A percentile compares a stretch with the other conserved stretches of the same genome.
Conservation (phyloP, 139 green algal genomes). For the Ulvella scutata region DNA sequence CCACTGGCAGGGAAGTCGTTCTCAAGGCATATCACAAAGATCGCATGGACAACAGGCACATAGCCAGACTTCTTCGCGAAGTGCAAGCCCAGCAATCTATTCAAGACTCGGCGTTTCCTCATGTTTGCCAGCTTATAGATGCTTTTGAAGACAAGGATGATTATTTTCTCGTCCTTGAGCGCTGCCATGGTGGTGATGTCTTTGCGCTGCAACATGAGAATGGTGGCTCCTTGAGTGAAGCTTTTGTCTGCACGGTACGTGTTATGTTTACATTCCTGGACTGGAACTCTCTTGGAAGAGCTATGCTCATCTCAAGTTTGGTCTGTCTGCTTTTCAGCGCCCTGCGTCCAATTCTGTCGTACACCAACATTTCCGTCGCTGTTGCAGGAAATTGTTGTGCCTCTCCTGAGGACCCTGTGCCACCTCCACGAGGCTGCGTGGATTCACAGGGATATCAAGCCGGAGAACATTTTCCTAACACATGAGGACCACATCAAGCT, state of each 20-base stretch:
- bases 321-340: neutral
- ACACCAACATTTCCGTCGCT: neutral
- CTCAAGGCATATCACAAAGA: conserved; percentile 63
- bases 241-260: neutral
- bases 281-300: neutral
- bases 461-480: conserved; percentile 79
- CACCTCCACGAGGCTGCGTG: conserved; percentile 37
- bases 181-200: conserved; percentile 60
- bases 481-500: conserved; percentile 27
- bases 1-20: conserved; percentile 33
- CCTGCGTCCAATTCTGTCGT: no score
- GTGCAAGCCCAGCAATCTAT: neutral
- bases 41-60: conserved; percentile 35
- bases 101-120: neutral
- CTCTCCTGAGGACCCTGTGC: conserved; percentile 56
- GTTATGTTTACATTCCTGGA: no score
- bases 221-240: neutral
- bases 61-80: neutral
- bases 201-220: conserved; percentile 21
- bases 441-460: conserved; percentile 62
- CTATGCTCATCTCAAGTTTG: neutral
- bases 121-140: conserved; percentile 19
- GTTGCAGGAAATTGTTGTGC: conserved; percentile 25
- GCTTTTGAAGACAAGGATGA: conserved; percentile 39
- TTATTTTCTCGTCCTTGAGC: conserved; percentile 62